A percentile compares a stretch with the other conserved stretches of the same genome.
Evolutionary conservation across 352 stramenopile species (phyloP).

Genomic region (Globisporangium alternatum): DNA sequence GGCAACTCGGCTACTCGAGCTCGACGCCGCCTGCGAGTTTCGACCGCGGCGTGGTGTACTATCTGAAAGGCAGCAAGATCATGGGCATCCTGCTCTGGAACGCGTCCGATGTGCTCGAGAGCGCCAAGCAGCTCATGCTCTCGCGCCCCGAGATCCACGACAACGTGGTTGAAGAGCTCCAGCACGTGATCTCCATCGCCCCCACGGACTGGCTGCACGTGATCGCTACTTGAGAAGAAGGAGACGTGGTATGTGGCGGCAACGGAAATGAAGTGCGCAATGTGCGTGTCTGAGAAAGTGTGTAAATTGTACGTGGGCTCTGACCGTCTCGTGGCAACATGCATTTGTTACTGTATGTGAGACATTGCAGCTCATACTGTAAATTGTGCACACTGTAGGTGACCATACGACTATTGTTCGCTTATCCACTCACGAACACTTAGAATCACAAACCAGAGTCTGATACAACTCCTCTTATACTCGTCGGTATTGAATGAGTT

Average conservation of each 20-base stretch:
- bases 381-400: too few relatives aligned
- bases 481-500: background rate
- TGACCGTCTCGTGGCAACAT: too few relatives aligned
- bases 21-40: constrained; percentile 30
- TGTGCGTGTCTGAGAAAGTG: background rate
- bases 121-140: constrained; percentile 78
- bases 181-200: constrained; percentile 80
- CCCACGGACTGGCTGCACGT: constrained; percentile 88
- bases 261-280: background rate
- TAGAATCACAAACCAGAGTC: too few relatives aligned
- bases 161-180: constrained; percentile 73
- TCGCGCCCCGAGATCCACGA: constrained; percentile 67
- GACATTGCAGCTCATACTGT: too few relatives aligned
- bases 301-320: background rate
- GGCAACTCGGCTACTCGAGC: constrained; percentile 5
- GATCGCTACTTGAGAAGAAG: constrained; percentile 31
- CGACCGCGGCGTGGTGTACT: constrained; percentile 89
- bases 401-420: too few relatives aligned
- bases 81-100: constrained; percentile 91
- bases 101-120: constrained; percentile 82
- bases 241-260: background rate
- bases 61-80: constrained; percentile 87
- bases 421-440: too few relatives aligned
- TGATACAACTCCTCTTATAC: background rate
- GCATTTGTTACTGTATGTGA: too few relatives aligned